Conservation (phyloP, 768 basidiomycete species). For the Psilocybe subaeruginosa region DNA sequence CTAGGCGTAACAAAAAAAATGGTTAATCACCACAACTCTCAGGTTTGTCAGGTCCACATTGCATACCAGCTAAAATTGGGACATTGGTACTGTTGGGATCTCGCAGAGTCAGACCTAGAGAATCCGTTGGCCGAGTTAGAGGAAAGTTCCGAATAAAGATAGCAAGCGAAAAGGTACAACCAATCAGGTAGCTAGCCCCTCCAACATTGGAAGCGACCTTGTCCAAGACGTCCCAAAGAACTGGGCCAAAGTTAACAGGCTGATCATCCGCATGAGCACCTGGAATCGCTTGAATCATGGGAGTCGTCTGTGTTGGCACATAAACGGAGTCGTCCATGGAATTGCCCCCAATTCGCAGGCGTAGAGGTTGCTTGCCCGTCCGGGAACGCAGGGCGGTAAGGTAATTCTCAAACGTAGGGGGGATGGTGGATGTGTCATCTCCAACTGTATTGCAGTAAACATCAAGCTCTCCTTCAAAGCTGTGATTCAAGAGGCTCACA, state of each 20-base stretch:
- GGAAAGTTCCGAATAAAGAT: not conserved
- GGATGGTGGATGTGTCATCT: slow-evolving; percentile 52
- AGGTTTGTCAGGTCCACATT: not conserved
- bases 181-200: slow-evolving; percentile 35
- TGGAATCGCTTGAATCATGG: slow-evolving; percentile 40
- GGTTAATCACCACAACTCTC: not conserved
- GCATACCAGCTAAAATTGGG: slow-evolving; percentile 24
- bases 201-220: slow-evolving; percentile 32
- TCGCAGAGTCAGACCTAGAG: slow-evolving; percentile 44
- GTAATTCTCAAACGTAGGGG: slow-evolving; percentile 59
- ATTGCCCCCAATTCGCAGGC: slow-evolving; percentile 56
- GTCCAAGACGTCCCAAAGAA: slow-evolving; percentile 49
- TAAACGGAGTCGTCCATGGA: slow-evolving; percentile 49
- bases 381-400: slow-evolving; percentile 53
- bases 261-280: slow-evolving; percentile 43
- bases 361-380: slow-evolving; percentile 42
- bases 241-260: slow-evolving; percentile 49
- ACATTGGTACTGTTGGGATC: slow-evolving; percentile 40
- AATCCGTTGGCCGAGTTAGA: not conserved
- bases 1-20: slow-evolving; percentile 9
- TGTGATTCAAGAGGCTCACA: slow-evolving; percentile 31
- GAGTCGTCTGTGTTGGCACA: slow-evolving; percentile 37
- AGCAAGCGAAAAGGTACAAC: slow-evolving; percentile 14
- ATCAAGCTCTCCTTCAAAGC: not conserved
- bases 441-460: slow-evolving; percentile 39